Conservation (phyloP, 768 basidiomycete genomes). For the Clavulina sp. region DNA sequence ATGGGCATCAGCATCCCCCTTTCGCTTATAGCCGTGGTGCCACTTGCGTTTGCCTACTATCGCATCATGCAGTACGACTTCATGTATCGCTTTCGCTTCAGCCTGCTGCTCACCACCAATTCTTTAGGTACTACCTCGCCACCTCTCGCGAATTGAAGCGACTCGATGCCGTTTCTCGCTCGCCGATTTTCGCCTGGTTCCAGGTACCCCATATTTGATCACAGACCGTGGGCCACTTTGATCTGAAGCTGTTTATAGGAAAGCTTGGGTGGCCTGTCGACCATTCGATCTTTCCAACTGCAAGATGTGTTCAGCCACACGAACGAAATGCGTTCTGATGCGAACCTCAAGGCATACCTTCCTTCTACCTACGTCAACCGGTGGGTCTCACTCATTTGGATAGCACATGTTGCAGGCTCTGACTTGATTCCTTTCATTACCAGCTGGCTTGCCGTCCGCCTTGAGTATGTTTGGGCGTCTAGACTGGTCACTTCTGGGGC, state of each 20-base stretch:
- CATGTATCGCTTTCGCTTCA: neutral
- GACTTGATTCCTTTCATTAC: neutral
- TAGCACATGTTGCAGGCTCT: no score
- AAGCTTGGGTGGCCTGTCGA: constrained; percentile 44
- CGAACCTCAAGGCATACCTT: constrained; percentile 64
- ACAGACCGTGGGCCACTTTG: neutral
- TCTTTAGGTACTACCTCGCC: constrained; percentile 60
- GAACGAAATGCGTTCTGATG: constrained; percentile 61
- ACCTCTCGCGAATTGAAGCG: constrained; percentile 81
- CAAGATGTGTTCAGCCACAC: constrained; percentile 46
- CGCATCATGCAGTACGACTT: constrained; percentile 54
- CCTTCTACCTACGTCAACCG: constrained; percentile 59
- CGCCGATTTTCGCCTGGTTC: constrained; percentile 60
- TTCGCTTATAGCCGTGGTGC: constrained; percentile 58
- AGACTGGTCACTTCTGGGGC: neutral
- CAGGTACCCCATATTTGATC: constrained; percentile 2
- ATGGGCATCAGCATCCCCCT: constrained; percentile 70
- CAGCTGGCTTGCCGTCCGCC: constrained; percentile 24
- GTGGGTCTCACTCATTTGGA: constrained; percentile 29
- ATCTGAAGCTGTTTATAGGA: constrained; percentile 6
- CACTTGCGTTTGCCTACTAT: constrained; percentile 63
- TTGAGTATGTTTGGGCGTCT: constrained; percentile 24
- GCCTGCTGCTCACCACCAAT: neutral
- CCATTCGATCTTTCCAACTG: constrained; percentile 67
- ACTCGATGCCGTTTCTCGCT: constrained; percentile 72